Evolutionary conservation across 1,284 basidiomycete genomes (phyloP).

Genomic region (Marasmius fiardii): DNA sequence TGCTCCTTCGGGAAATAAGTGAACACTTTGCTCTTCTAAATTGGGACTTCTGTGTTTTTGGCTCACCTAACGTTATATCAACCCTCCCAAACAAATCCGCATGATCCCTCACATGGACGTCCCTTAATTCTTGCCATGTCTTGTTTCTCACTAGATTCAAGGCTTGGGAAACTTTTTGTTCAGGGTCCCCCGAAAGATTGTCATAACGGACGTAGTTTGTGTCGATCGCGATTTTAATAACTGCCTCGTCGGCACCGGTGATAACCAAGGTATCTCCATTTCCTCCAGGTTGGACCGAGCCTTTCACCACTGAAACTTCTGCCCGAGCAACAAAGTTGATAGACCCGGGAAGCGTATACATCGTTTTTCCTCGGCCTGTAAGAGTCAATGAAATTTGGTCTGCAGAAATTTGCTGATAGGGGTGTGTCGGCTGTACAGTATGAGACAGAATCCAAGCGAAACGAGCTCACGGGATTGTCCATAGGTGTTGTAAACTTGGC

Average conservation of each 20-base stretch:
- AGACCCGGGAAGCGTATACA: slow-evolving; percentile 8
- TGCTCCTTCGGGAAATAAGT: slow-evolving; percentile 4
- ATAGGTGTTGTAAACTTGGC: slow-evolving; percentile 14
- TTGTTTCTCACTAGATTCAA: slow-evolving; percentile 9
- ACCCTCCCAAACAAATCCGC: slow-evolving; percentile 13
- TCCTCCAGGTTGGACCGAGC: background rate
- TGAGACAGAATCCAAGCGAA: background rate
- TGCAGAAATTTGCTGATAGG: slow-evolving; percentile 4
- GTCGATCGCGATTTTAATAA: slow-evolving; percentile 14
- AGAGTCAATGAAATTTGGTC: slow-evolving; percentile 4
- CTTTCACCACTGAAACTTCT: slow-evolving; percentile 5
- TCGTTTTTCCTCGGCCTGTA: slow-evolving; percentile 6
- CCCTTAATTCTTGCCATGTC: slow-evolving; percentile 9
- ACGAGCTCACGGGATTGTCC: slow-evolving; percentile 8
- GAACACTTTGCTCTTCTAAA: too few species aligned
- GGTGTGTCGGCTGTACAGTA: background rate
- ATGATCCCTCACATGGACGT: slow-evolving; percentile 13
- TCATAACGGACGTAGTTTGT: slow-evolving; percentile 16
- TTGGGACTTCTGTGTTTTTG: background rate
- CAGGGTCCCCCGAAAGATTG: slow-evolving; percentile 13
- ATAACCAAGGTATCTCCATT: slow-evolving; percentile 3
- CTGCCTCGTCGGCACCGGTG: slow-evolving; percentile 11
- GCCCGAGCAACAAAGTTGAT: slow-evolving; percentile 12
- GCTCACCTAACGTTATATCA: slow-evolving; percentile 11
- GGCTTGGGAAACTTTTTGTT: slow-evolving; percentile 7